phyloP scores from a whole-genome alignment of 2,329 filamentous ascomycete genomes.

The Fusarium nygamai region DNA sequence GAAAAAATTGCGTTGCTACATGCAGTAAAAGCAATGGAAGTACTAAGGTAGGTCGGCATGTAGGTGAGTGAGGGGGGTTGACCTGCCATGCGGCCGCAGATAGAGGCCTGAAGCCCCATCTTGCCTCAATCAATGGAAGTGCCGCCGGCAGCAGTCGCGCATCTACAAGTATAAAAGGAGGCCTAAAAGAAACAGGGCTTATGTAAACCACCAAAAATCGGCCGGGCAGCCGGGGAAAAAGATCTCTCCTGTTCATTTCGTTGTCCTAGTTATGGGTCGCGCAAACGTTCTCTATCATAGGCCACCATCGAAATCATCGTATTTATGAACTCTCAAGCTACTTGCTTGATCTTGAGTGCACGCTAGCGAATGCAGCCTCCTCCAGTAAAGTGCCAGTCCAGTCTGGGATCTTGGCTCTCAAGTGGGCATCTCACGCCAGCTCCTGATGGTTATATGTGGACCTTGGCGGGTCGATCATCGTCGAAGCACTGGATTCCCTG shows the following conservation, averaged over 20 bases:
- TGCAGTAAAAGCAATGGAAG: neutral
- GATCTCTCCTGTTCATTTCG: neutral
- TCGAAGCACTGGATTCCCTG: neutral
- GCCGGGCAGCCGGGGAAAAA: neutral
- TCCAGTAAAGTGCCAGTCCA: neutral
- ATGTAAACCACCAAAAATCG: neutral
- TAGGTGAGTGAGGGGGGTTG: neutral
- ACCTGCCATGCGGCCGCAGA: neutral
- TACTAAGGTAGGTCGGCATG: neutral
- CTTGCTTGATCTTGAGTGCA: neutral
- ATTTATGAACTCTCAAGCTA: neutral
- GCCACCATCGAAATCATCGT: neutral
- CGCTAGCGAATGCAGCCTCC: neutral
- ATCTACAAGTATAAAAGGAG: neutral
- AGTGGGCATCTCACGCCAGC: neutral
- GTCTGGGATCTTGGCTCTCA: constrained; percentile 5
- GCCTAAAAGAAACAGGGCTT: neutral
- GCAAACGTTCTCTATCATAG: neutral
- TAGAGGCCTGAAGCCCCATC: neutral
- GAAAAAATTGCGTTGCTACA: neutral
- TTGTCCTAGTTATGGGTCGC: neutral
- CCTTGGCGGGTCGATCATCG: constrained; percentile 14
- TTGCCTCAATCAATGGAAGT: neutral
- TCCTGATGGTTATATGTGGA: constrained; percentile 18
- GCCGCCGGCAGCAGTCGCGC: neutral